Base-by-base conservation (phyloP, 1,284 basidiomycete species). In the Puccinia horiana region DNA sequence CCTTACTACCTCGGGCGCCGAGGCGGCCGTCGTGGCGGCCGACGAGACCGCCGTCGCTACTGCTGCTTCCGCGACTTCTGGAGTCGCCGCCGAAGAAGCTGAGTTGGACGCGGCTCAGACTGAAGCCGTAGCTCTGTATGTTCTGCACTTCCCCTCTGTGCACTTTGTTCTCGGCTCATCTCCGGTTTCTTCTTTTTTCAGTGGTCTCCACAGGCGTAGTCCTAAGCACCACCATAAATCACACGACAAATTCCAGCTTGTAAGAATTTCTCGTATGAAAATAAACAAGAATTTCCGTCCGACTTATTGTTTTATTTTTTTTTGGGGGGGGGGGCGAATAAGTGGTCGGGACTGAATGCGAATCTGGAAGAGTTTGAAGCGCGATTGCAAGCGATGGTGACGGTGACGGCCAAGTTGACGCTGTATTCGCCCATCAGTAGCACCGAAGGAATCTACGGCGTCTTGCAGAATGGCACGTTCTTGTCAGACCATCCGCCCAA, bases 401-500 rank as follows among this genome's bases (percentile, higher is more conserved):
- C 77, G 29, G 61, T 72, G 26, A 56, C 44, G n/a, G 67, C 42
- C 63, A 52, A 56, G 70, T 42, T 80, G 32, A 72, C 67, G 23
- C 67, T 80, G 4, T 67, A 65, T 40, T 80, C 77, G 35, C 77
- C 77, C 26, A 80, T 80, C 47, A 80, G 77, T 67, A 72, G 67
- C 12, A 44, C 35, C n/a, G n/a, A 80, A 16, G 77, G 77, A 35
- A 29, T 80, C 18, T 70, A 52, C 32, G 77, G 77, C 26, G 42
- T 52, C 69, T 40, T 80, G 40, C 77, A 80, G 32, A 72, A 80
- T n/a, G 77, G 77, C 1, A 80, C 77, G 12, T 80, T 80, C 54
- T 32, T 80, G 29, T 70, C 77, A 2, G 77, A 80, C 8, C 65
- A 80, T n/a, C 77, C 77, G 1, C 77, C 77, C 2, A 37, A 65